Base-by-base conservation (phyloP, 805 yeast species). In the Nakazawaea sp. region DNA sequence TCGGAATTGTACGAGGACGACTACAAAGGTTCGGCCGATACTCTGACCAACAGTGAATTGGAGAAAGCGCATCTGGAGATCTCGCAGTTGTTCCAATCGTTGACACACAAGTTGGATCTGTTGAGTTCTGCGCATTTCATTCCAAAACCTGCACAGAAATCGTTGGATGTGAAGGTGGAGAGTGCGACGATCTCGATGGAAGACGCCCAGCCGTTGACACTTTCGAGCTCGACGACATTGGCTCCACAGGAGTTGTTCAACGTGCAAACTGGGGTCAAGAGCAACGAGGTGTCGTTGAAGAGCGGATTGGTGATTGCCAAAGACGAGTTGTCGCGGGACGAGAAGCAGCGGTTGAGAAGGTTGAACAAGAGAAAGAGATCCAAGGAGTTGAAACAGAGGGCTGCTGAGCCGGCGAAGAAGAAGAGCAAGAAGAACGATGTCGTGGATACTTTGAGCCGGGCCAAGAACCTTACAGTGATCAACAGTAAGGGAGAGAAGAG, bases 161-260 rank as follows among this genome's bases (percentile, higher is more conserved):
- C 80, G 17, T 63, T 90, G 44, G 88, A 84, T 41, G 79, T 92
- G 52, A 86, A 82, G 55, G 86, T 88, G 27, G 82, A 89, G 40
- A 70, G 84, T 0, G 80, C 95, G 4, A 72, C 95, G 2, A 81
- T 92, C 34, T 53, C 81, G 2, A 85, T 90, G 95, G 98, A 90
- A 61, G 97, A 92, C 53, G 92, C 96, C 1, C 97, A 88, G 62
- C 98, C 98, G 34, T 68, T 86, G 41, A 79, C 88, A 26, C 68
- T 84, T 62, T 75, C 92, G 2, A 64, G 73, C 24, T 85, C 80
- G 17, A 65, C 80, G 11, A 74, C 83, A 33, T 68, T 92, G 50
- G 98, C 98, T 2, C 98, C 98, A 27, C 98, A 90, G 63, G 98
- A 90, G 61, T 69, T 92, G 7, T 92, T 81, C 60, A 75, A 68